phyloP scores from a whole-genome alignment of 192 early-diverging fungal species.

The Backusella parvicylindrica region DNA sequence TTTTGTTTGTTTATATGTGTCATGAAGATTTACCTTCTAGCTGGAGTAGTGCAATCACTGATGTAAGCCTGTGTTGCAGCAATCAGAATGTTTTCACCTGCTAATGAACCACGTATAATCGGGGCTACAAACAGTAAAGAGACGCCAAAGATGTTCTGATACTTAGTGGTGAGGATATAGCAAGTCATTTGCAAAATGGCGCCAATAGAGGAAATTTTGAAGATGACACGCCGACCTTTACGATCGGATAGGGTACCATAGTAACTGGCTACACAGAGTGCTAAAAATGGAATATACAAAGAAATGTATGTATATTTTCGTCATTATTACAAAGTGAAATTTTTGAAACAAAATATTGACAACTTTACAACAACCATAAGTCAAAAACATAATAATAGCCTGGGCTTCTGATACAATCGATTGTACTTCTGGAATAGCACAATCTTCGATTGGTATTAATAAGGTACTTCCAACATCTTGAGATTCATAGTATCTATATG shows the following conservation, averaged over 20 bases:
- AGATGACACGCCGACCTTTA: slow-evolving; percentile 24
- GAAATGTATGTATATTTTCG: neutral
- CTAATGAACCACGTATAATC: slow-evolving; percentile 20
- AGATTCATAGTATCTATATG: slow-evolving; percentile 29
- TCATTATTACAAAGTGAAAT: neutral
- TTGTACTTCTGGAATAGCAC: slow-evolving; percentile 37
- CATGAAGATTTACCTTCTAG: slow-evolving; percentile 18
- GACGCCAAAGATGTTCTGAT: slow-evolving; percentile 19
- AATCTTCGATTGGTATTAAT: slow-evolving; percentile 25
- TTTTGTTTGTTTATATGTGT: neutral
- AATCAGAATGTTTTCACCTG: slow-evolving; percentile 19
- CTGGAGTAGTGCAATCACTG: slow-evolving; percentile 28
- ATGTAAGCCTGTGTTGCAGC: slow-evolving; percentile 34
- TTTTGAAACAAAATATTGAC: neutral
- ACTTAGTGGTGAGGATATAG: slow-evolving; percentile 13
- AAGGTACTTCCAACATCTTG: neutral
- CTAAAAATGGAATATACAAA: neutral
- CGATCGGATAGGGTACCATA: slow-evolving; percentile 35
- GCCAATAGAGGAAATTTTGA: slow-evolving; percentile 20
- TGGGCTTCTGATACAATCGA: slow-evolving; percentile 17
- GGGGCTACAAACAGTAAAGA: slow-evolving; percentile 28
- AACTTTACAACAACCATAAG: slow-evolving; percentile 12
- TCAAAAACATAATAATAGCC: slow-evolving; percentile 22
- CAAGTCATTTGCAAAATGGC: slow-evolving; percentile 10
- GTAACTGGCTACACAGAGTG: slow-evolving; percentile 18